A percentile compares a stretch with the other conserved stretches of the same genome.
Conservation (phyloP, 78 protist species). For the Emiliania huxleyi region DNA sequence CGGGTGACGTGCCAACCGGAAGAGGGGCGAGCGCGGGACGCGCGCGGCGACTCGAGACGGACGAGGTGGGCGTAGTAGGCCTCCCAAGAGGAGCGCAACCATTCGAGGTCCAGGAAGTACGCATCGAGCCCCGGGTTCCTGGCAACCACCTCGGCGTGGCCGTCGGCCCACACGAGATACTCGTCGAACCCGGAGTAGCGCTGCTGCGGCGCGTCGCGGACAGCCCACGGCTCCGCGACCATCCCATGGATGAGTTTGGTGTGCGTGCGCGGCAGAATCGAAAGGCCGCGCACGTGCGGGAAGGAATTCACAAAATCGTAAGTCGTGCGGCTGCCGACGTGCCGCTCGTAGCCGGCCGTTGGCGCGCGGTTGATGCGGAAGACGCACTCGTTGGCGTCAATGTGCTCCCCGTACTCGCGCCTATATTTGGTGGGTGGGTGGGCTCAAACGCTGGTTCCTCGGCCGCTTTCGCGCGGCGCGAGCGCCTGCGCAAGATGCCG, state of each 20-base stretch:
- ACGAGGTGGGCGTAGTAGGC: background rate
- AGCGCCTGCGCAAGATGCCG: background rate
- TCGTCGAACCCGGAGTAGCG: background rate
- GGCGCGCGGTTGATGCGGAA: slow-evolving; percentile 21
- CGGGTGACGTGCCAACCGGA: slow-evolving; percentile 21
- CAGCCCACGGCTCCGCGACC: background rate
- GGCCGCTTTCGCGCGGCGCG: background rate
- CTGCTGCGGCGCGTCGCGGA: background rate
- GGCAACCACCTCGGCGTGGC: background rate
- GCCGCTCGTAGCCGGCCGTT: background rate
- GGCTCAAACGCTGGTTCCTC: background rate
- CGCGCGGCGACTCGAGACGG: background rate
- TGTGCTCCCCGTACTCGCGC: background rate
- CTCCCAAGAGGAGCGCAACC: background rate
- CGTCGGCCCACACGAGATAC: background rate
- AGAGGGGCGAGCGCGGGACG: background rate
- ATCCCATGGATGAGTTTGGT: background rate
- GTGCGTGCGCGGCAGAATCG: background rate
- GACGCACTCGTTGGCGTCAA: background rate
- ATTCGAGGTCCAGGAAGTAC: background rate
- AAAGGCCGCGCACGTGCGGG: background rate
- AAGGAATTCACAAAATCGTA: background rate
- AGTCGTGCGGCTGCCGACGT: background rate
- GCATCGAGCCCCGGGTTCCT: background rate
- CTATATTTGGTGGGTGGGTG: no score